phyloP scores from a whole-genome alignment of 2,329 filamentous ascomycete species.

The Huntiella decipiens region DNA sequence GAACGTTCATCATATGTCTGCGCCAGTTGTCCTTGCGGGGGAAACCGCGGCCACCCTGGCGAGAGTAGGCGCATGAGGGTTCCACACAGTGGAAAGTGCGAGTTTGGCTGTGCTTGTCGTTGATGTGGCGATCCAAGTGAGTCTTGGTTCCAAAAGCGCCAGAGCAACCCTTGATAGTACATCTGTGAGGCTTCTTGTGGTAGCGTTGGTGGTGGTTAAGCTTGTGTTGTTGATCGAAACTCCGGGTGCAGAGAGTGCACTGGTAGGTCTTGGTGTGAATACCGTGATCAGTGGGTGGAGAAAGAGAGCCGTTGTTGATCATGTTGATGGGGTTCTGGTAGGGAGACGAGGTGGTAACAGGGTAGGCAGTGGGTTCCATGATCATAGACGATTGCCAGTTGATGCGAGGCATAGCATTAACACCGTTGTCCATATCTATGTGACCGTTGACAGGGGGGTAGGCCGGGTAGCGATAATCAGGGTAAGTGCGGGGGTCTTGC shows the following conservation, averaged over 20 bases:
- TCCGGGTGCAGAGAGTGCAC: constrained; percentile 13
- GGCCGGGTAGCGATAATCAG: too few species aligned
- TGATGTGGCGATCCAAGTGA: constrained; percentile 41
- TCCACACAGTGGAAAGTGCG: constrained; percentile 40
- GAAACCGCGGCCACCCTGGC: constrained; percentile 36
- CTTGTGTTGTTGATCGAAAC: constrained; percentile 40
- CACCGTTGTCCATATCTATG: too few species aligned
- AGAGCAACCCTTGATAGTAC: constrained; percentile 31
- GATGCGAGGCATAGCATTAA: too few species aligned
- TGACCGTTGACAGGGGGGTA: too few species aligned
- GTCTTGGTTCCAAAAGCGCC: constrained; percentile 43
- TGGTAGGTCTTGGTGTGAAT: constrained; percentile 5
- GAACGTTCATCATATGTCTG: constrained; percentile 42
- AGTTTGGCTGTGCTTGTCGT: constrained; percentile 41
- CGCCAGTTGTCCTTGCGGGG: constrained; percentile 45
- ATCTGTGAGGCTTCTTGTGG: constrained; percentile 40
- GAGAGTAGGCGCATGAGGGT: constrained; percentile 35
- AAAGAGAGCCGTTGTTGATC: constrained; percentile 22
- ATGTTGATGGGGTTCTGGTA: constrained; percentile 24
- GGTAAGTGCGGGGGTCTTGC: too few species aligned
- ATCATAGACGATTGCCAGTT: too few species aligned
- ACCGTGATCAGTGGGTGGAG: constrained; percentile 22
- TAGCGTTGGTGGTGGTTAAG: constrained; percentile 44
- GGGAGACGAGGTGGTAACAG: constrained; percentile 17
- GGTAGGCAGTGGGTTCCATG: too few species aligned